Conservation (phyloP, 1,284 basidiomycete species). For the Tilletia indica region DNA sequence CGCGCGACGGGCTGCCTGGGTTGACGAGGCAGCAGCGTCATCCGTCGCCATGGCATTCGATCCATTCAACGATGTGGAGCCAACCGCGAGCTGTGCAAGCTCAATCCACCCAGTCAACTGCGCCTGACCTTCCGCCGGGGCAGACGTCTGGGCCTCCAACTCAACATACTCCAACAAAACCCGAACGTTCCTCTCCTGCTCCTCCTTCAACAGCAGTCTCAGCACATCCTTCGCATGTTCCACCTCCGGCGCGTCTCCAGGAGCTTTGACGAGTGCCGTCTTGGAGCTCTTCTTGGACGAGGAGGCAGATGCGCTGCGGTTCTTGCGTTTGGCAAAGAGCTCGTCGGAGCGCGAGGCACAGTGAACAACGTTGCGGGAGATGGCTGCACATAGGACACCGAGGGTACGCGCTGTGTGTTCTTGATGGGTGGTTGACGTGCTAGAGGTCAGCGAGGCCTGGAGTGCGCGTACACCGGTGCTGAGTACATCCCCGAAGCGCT, state of each 20-base stretch:
- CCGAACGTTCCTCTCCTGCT: background rate
- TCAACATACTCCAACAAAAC: background rate
- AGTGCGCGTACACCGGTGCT: background rate
- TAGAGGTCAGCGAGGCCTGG: background rate
- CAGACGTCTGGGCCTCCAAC: background rate
- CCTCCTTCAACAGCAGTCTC: background rate
- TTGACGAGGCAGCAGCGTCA: background rate
- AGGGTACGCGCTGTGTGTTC: conserved; percentile 8
- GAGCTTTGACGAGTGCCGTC: background rate
- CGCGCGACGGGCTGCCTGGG: conserved; percentile 22
- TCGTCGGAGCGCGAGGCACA: background rate
- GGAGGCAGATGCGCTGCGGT: background rate
- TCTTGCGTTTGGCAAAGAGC: conserved; percentile 2
- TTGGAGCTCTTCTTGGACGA: background rate
- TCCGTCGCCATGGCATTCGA: background rate
- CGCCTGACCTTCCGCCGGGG: background rate
- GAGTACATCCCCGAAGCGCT: background rate
- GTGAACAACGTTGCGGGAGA: conserved; percentile 8
- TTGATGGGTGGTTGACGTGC: background rate
- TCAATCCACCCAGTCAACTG: background rate
- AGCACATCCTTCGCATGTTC: conserved; percentile 6
- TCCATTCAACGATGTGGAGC: background rate
- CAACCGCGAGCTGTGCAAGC: background rate
- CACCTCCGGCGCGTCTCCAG: background rate
- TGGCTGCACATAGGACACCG: background rate